A percentile compares a stretch with the other conserved stretches of the same genome.
Conservation (phyloP, 148 eudicot species). For the Rhododendron ovatum region DNA sequence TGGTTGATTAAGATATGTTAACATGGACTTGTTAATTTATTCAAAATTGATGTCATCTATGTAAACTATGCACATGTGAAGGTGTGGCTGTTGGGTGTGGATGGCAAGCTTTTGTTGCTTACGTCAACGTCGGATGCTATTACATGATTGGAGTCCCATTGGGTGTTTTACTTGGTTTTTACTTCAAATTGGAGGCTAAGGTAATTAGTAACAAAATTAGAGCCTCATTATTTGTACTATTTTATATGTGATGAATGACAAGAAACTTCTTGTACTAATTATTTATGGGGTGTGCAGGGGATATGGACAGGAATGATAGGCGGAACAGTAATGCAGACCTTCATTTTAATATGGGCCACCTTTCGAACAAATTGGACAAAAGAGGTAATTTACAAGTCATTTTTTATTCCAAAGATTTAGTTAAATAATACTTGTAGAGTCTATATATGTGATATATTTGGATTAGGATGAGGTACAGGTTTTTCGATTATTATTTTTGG, state of each 20-base stretch:
- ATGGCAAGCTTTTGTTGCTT: background rate
- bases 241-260: no score
- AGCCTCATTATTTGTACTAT: no score
- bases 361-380: slow-evolving; percentile 31
- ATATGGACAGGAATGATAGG: slow-evolving; percentile 35
- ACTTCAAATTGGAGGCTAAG: slow-evolving; percentile 8
- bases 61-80: background rate
- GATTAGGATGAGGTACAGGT: no score
- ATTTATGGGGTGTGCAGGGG: no score
- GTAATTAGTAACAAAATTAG: background rate
- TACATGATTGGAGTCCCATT: background rate
- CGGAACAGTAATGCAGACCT: slow-evolving; percentile 29
- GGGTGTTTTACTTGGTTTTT: slow-evolving; percentile 6
- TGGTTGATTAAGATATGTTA: background rate
- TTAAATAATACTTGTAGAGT: no score
- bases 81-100: background rate
- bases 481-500: no score
- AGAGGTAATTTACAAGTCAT: slow-evolving; percentile 18
- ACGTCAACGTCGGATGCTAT: background rate
- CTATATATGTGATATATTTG: no score
- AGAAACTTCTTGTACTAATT: no score
- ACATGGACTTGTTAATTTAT: background rate
- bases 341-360: slow-evolving; percentile 28
- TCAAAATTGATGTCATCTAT: background rate
- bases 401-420: background rate